Percentiles rank a stretch among this genome's conserved stretches.
Evolutionary conservation across 2,329 filamentous ascomycete genomes (phyloP).

Genomic region (Stagonosporopsis rhizophila): DNA sequence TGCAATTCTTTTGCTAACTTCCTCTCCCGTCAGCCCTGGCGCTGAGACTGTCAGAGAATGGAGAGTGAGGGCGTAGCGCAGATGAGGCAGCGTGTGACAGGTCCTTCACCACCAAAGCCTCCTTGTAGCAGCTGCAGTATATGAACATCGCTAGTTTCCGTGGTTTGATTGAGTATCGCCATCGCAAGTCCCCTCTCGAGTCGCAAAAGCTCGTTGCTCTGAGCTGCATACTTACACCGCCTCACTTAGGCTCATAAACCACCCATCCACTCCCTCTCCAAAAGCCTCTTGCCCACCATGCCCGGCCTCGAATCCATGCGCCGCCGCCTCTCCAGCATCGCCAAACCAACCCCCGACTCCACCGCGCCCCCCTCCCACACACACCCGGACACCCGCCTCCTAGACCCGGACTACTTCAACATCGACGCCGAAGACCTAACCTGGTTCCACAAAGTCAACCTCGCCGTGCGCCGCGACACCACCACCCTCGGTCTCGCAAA

Average conservation of each 20-base stretch:
- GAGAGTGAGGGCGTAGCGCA: not conserved
- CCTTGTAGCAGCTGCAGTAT: not conserved
- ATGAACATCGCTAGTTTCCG: not conserved
- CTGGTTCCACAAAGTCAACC: constrained; percentile 41
- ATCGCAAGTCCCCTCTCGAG: not conserved
- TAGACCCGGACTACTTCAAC: constrained; percentile 23
- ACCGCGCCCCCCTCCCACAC: constrained; percentile 4
- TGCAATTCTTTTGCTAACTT: constrained; percentile 5
- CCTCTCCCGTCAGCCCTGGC: constrained; percentile 2
- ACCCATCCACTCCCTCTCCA: not conserved
- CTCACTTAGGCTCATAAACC: not conserved
- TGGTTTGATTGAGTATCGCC: not conserved
- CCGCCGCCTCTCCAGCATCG: constrained; percentile 16
- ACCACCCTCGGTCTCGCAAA: constrained; percentile 87
- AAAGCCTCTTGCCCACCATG: constrained; percentile 7
- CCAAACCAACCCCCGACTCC: not conserved
- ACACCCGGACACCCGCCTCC: constrained; percentile 6
- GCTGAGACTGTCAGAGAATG: constrained; percentile 5
- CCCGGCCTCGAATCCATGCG: constrained; percentile 20
- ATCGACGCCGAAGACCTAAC: constrained; percentile 16
- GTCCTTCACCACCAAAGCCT: constrained; percentile 2
- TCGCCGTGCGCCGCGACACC: constrained; percentile 25
- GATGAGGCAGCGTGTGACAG: constrained; percentile 9
- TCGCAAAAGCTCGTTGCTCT: not conserved
- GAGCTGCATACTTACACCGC: not conserved